These are phyloP conservation scores for Singerocomus rubriflavus DNA, from an alignment of 1,284 basidiomycete genomes.

Conservation along the genomic window DNA sequence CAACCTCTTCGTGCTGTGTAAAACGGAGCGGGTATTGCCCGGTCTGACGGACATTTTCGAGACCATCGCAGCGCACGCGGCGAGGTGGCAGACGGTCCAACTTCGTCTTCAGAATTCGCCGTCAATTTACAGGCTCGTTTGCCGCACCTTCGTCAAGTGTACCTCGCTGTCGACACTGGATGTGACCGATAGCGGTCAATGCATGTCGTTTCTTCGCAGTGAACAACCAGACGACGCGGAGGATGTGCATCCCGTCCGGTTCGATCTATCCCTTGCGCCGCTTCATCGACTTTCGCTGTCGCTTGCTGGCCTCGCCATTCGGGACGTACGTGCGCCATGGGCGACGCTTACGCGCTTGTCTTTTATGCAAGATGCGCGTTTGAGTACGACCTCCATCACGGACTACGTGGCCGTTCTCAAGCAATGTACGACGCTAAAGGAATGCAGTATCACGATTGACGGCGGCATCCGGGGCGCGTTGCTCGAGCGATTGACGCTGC, in stretches of 20 bases:
- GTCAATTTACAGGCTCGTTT: slow-evolving; percentile 12
- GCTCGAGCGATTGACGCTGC: slow-evolving; percentile 14
- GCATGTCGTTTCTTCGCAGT: slow-evolving; percentile 4
- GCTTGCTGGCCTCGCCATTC: slow-evolving; percentile 18
- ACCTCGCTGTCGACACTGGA: slow-evolving; percentile 17
- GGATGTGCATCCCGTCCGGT: slow-evolving; percentile 3
- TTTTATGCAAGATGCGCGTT: slow-evolving; percentile 26
- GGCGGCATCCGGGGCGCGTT: slow-evolving; percentile 11
- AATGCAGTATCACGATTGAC: slow-evolving; percentile 21
- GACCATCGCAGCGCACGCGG: slow-evolving; percentile 13
- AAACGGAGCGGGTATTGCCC: slow-evolving; percentile 23
- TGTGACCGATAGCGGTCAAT: slow-evolving; percentile 26
- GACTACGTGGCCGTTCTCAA: slow-evolving; percentile 22
- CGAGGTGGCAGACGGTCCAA: slow-evolving; percentile 23
- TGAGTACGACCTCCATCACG: slow-evolving; percentile 23
- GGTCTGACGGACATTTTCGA: slow-evolving; percentile 23
- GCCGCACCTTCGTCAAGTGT: slow-evolving; percentile 13
- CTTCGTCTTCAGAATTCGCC: slow-evolving; percentile 23
- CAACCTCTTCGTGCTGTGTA: slow-evolving; percentile 18
- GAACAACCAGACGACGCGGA: slow-evolving; percentile 1
- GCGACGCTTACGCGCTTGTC: slow-evolving; percentile 19
- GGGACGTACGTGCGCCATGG: slow-evolving; percentile 19
- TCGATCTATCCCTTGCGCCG: slow-evolving; percentile 21
- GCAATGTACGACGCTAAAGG: slow-evolving; percentile 23
- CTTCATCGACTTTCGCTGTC: slow-evolving; percentile 20